Evolutionary conservation across 2,329 filamentous ascomycete species (phyloP).

Genomic region (Paraphoma sp.): DNA sequence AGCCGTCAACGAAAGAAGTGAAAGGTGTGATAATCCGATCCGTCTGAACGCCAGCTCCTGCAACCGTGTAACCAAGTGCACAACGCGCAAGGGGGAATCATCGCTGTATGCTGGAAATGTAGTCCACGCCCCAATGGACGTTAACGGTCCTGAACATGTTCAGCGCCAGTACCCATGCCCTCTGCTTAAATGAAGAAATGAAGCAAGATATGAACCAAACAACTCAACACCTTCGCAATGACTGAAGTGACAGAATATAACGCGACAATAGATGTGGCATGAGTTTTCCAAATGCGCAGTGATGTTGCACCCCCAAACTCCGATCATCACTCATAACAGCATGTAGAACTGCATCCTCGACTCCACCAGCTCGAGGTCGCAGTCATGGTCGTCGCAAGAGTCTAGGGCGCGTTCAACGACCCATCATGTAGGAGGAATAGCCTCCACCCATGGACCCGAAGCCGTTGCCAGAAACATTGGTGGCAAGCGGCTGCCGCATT

Average conservation of each 20-base stretch:
- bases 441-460: slow-evolving; percentile 39
- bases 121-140: slow-evolving; percentile 43
- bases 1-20: slow-evolving; percentile 13
- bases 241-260: slow-evolving; percentile 51
- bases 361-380: not conserved
- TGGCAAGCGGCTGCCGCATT: slow-evolving; percentile 43
- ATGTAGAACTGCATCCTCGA: slow-evolving; percentile 17
- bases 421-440: slow-evolving; percentile 51
- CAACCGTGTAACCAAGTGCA: slow-evolving; percentile 39
- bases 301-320: slow-evolving; percentile 43
- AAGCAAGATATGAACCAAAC: slow-evolving; percentile 38
- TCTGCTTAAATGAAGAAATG: slow-evolving; percentile 43
- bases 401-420: slow-evolving; percentile 26
- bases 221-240: slow-evolving; percentile 50
- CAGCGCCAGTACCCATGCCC: slow-evolving; percentile 50
- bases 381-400: not conserved
- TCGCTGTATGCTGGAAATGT: slow-evolving; percentile 52
- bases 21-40: slow-evolving; percentile 9
- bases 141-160: slow-evolving; percentile 39
- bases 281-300: slow-evolving; percentile 37
- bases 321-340: slow-evolving; percentile 45
- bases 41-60: slow-evolving; percentile 38
- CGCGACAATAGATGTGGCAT: slow-evolving; percentile 44
- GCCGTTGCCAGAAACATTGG: slow-evolving; percentile 37
- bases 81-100: slow-evolving; percentile 52